phyloP scores from a whole-genome alignment of 2,329 filamentous ascomycete genomes.

The Aspergillus sp. region DNA sequence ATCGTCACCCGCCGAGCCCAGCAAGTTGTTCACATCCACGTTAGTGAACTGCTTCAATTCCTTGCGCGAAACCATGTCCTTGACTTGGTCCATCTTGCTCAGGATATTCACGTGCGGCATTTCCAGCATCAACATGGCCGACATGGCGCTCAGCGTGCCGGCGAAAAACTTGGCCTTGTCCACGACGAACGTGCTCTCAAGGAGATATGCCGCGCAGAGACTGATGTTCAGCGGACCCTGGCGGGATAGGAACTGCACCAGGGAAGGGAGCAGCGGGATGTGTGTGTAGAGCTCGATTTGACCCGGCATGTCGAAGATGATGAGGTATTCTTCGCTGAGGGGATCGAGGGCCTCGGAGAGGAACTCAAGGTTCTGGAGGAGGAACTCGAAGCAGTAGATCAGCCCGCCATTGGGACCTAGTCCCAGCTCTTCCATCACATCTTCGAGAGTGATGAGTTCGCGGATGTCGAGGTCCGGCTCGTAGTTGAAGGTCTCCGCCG shows the following conservation, averaged over 20 bases:
- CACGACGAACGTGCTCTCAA: slow-evolving; percentile 93
- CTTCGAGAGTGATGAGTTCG: slow-evolving; percentile 87
- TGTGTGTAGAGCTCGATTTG: slow-evolving; percentile 99
- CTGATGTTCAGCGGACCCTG: slow-evolving; percentile 82
- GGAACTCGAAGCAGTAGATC: slow-evolving; percentile 95
- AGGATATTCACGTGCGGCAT: slow-evolving; percentile 95
- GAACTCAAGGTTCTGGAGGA: slow-evolving; percentile 92
- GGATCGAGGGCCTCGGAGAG: slow-evolving; percentile 80
- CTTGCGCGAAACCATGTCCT: slow-evolving; percentile 81
- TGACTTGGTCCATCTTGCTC: slow-evolving; percentile 96
- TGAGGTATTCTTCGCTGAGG: slow-evolving; percentile 90
- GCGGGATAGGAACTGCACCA: slow-evolving; percentile 78
- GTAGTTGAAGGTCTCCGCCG: slow-evolving; percentile 89
- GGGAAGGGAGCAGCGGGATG: slow-evolving; percentile 82
- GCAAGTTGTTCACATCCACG: slow-evolving; percentile 77
- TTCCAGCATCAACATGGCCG: slow-evolving; percentile 98
- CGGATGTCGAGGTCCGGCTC: slow-evolving; percentile 93
- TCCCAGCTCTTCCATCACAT: slow-evolving; percentile 94
- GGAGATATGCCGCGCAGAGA: slow-evolving; percentile 88
- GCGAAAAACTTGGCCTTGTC: slow-evolving; percentile 98
- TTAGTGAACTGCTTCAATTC: slow-evolving; percentile 89
- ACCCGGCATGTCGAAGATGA: slow-evolving; percentile 97
- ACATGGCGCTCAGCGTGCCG: slow-evolving; percentile 94
- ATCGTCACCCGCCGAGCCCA: slow-evolving; percentile 60
- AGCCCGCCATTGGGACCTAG: slow-evolving; percentile 89